These are phyloP conservation scores for Metschnikowia continentalis DNA, from an alignment of 805 yeast species.

Conservation along the genomic window DNA sequence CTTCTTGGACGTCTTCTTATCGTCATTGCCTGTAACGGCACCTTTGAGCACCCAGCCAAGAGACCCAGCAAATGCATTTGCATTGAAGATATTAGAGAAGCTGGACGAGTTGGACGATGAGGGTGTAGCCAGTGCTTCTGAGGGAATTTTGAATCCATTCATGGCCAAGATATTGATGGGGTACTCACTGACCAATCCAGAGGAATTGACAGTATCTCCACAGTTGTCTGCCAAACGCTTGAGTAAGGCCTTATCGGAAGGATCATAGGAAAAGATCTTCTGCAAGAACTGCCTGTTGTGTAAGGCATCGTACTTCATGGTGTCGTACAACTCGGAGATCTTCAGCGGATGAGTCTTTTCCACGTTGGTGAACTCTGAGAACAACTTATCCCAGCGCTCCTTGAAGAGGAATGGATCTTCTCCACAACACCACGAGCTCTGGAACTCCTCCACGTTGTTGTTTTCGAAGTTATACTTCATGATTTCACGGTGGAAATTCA, in stretches of 20 bases:
- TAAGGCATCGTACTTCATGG: conserved; percentile 97
- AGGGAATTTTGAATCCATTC: conserved; percentile 68
- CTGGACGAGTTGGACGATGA: conserved; percentile 21
- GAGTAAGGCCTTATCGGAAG: conserved; percentile 36
- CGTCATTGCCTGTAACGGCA: conserved; percentile 21
- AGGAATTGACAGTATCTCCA: conserved; percentile 44
- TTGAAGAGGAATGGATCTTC: conserved; percentile 88
- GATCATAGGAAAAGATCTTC: conserved; percentile 68
- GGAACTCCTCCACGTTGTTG: conserved; percentile 64
- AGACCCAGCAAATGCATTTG: conserved; percentile 52
- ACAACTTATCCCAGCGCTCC: conserved; percentile 96
- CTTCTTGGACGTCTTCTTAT: conserved; percentile 12
- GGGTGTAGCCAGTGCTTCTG: conserved; percentile 20
- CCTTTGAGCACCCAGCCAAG: conserved; percentile 67
- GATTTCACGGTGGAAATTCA: conserved; percentile 84
- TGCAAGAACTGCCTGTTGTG: conserved; percentile 90
- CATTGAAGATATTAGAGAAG: conserved; percentile 17
- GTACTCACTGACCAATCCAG: conserved; percentile 60
- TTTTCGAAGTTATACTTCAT: conserved; percentile 76
- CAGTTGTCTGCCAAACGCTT: conserved; percentile 36
- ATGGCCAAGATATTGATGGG: conserved; percentile 72
- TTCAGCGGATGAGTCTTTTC: conserved; percentile 98
- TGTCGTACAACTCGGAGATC: conserved; percentile 92
- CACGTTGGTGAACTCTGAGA: conserved; percentile 84
- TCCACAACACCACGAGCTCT: conserved; percentile 90